A percentile compares a stretch with the other conserved stretches of the same genome.
These are phyloP conservation scores for Plasmodium coatneyi DNA, from an alignment of 169 alveolate species.

Conservation along the genomic window DNA sequence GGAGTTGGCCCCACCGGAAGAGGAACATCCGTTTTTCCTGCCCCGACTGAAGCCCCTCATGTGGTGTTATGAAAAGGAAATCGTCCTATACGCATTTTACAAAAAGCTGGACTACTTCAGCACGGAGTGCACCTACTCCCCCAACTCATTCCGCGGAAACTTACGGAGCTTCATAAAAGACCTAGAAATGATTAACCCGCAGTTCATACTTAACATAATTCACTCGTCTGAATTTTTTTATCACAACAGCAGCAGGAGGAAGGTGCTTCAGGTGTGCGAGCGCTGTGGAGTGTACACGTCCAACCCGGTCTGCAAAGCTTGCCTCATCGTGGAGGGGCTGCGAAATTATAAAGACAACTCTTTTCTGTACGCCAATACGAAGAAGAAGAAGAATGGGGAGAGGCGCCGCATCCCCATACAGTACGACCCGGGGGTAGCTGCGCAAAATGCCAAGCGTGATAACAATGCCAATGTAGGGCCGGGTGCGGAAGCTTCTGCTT, in stretches of 20 bases:
- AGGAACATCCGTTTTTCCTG: slow-evolving; percentile 68
- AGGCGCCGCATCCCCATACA: slow-evolving; percentile 34
- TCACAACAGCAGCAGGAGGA: slow-evolving; percentile 48
- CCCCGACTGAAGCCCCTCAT: slow-evolving; percentile 96
- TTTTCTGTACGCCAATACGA: slow-evolving; percentile 48
- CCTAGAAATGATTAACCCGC: slow-evolving; percentile 87
- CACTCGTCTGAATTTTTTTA: slow-evolving; percentile 78
- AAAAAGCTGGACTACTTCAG: slow-evolving; percentile 95
- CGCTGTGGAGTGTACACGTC: slow-evolving; percentile 72
- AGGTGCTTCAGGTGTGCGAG: slow-evolving; percentile 12
- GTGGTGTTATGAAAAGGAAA: slow-evolving; percentile 96
- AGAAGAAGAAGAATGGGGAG: not conserved
- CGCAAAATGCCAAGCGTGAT: not conserved
- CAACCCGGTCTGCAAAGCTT: slow-evolving; percentile 58
- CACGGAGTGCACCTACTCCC: slow-evolving; percentile 97
- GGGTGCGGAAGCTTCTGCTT: not conserved
- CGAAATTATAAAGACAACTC: slow-evolving; percentile 65
- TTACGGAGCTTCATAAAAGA: slow-evolving; percentile 94
- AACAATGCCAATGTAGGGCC: not conserved
- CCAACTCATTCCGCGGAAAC: slow-evolving; percentile 97
- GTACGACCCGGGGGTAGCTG: not conserved
- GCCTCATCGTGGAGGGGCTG: slow-evolving; percentile 57
- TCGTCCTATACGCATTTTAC: slow-evolving; percentile 97
- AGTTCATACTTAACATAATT: slow-evolving; percentile 77
- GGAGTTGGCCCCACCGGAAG: not conserved